A percentile compares a stretch with the other conserved stretches of the same genome.
phyloP scores from a whole-genome alignment of 1,284 basidiomycete genomes.

The Irpex lacteus region DNA sequence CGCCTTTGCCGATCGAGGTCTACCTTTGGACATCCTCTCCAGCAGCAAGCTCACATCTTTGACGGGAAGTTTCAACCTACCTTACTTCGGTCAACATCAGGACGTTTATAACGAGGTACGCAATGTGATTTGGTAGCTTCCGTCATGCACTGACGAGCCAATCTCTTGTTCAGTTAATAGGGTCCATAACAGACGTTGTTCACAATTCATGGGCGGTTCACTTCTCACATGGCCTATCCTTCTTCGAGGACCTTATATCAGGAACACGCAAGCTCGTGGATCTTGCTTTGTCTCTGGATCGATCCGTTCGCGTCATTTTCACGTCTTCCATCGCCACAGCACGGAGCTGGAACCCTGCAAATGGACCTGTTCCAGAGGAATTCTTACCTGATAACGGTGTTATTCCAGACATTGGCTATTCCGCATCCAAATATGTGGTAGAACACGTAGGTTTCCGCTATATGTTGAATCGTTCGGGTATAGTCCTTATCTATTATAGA shows the following conservation, averaged over 20 bases:
- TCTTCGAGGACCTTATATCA: conserved; percentile 29
- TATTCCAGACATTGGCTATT: conserved; percentile 11
- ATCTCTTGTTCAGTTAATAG: conserved; percentile 8
- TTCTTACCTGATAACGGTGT: conserved; percentile 8
- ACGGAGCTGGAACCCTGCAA: conserved; percentile 4
- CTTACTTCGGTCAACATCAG: conserved; percentile 12
- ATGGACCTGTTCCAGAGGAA: conserved; percentile 10
- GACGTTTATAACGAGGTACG: conserved; percentile 12
- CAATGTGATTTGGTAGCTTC: neutral
- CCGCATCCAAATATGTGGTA: conserved; percentile 15
- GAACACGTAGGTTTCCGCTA: conserved; percentile 9
- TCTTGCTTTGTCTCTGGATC: conserved; percentile 15
- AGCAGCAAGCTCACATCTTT: conserved; percentile 10
- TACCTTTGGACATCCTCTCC: conserved; percentile 6
- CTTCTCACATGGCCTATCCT: conserved; percentile 32
- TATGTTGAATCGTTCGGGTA: neutral
- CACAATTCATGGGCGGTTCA: conserved; percentile 31
- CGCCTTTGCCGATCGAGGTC: conserved; percentile 11
- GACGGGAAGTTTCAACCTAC: conserved; percentile 9
- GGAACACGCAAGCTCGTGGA: conserved; percentile 29
- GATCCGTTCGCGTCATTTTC: conserved; percentile 11
- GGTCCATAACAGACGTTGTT: conserved; percentile 15
- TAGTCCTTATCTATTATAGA: neutral
- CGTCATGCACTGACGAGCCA: neutral
- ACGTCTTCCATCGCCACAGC: conserved; percentile 13